Evolutionary conservation across 2,329 filamentous ascomycete species (phyloP).

Genomic region (Hymenoscyphus albidus): DNA sequence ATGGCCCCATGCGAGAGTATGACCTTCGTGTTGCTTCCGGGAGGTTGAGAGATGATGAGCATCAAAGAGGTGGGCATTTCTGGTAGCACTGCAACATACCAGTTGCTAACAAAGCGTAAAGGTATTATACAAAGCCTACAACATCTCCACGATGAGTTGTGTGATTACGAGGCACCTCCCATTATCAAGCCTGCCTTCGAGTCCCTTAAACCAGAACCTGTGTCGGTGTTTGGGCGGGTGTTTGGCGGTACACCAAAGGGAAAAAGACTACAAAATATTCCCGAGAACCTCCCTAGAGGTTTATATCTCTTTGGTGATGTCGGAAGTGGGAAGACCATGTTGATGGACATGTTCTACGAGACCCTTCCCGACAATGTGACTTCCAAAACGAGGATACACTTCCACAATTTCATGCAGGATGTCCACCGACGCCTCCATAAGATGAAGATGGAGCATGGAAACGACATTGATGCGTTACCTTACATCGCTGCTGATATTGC

Average conservation of each 20-base stretch:
- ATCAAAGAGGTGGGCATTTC: conserved; percentile 69
- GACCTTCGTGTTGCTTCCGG: conserved; percentile 73
- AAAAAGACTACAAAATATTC: conserved; percentile 49
- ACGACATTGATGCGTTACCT: conserved; percentile 83
- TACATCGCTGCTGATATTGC: conserved; percentile 96
- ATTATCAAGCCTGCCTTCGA: conserved; percentile 77
- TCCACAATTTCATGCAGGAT: conserved; percentile 99
- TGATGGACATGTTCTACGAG: conserved; percentile 98
- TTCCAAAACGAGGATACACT: conserved; percentile 89
- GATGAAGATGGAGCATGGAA: conserved; percentile 85
- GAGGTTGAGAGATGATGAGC: conserved; percentile 76
- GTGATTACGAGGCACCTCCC: conserved; percentile 66
- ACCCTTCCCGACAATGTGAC: conserved; percentile 77
- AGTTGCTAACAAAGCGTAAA: conserved; percentile 35
- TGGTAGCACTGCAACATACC: not conserved
- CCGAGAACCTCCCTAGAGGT: conserved; percentile 75
- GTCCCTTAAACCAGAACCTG: conserved; percentile 54
- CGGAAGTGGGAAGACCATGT: conserved; percentile 96
- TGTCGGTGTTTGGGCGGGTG: conserved; percentile 55
- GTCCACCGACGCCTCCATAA: conserved; percentile 87
- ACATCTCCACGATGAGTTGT: conserved; percentile 79
- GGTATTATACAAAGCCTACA: conserved; percentile 87
- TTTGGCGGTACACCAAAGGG: conserved; percentile 48
- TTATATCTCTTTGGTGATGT: conserved; percentile 96
- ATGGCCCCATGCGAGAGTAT: conserved; percentile 83